Conservation (phyloP, 2,329 filamentous ascomycete genomes). For the Aspergillus uvarum region DNA sequence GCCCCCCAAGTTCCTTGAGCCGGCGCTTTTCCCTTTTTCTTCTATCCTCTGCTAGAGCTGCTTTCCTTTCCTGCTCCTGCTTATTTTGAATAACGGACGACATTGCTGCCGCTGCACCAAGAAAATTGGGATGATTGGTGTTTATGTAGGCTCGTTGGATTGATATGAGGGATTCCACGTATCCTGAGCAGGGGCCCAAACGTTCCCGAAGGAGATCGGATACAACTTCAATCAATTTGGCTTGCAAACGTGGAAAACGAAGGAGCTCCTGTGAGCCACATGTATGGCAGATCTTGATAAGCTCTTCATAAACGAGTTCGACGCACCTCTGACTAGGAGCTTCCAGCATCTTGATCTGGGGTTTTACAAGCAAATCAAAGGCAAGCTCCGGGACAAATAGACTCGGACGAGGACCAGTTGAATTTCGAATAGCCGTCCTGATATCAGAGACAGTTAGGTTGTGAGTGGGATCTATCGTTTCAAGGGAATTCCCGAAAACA, state of each 20-base stretch:
- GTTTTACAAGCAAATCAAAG: slow-evolving; percentile 95
- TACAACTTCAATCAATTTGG: slow-evolving; percentile 95
- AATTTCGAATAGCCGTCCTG: slow-evolving; percentile 95
- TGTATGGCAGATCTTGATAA: slow-evolving; percentile 99
- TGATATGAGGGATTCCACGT: slow-evolving; percentile 94
- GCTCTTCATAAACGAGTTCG: slow-evolving; percentile 95
- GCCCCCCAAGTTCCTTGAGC: slow-evolving; percentile 73
- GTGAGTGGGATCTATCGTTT: slow-evolving; percentile 92
- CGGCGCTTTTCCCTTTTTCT: slow-evolving; percentile 80
- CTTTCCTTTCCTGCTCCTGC: slow-evolving; percentile 88
- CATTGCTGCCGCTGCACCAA: slow-evolving; percentile 95
- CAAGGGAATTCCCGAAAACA: slow-evolving; percentile 93
- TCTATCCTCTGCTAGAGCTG: slow-evolving; percentile 75
- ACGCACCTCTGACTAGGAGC: slow-evolving; percentile 94
- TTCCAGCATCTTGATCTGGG: slow-evolving; percentile 95
- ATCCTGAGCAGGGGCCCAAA: slow-evolving; percentile 81
- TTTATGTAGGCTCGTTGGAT: slow-evolving; percentile 99
- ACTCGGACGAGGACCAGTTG: slow-evolving; percentile 90
- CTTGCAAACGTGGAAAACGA: slow-evolving; percentile 87
- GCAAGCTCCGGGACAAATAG: slow-evolving; percentile 97
- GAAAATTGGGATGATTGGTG: slow-evolving; percentile 98
- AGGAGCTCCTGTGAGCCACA: slow-evolving; percentile 93
- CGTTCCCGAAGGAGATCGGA: slow-evolving; percentile 92
- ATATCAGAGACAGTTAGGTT: slow-evolving; percentile 95
- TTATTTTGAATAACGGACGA: slow-evolving; percentile 92